These are phyloP conservation scores for Byssoonygena ceratinophila DNA, from an alignment of 2,329 filamentous ascomycete genomes.

Conservation along the genomic window DNA sequence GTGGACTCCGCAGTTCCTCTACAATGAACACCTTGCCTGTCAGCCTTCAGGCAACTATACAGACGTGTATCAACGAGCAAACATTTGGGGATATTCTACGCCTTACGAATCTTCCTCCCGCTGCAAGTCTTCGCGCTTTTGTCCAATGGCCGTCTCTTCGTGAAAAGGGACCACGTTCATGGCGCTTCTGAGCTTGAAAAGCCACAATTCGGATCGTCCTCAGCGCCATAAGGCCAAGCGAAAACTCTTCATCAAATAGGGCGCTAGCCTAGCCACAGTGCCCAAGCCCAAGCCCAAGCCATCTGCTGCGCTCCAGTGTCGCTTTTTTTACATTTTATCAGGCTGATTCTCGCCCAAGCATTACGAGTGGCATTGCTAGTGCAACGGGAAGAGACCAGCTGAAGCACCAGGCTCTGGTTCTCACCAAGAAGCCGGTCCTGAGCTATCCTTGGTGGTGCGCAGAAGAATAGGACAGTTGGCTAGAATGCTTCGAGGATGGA, in stretches of 20 bases:
- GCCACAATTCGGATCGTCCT: neutral
- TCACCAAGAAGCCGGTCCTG: neutral
- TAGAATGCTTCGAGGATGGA: neutral
- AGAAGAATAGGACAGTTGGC: neutral
- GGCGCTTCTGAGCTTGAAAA: slow-evolving; percentile 1
- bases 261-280: neutral
- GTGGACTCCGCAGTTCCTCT: no score
- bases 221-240: slow-evolving; percentile 1
- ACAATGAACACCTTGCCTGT: no score
- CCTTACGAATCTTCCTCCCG: neutral
- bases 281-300: neutral
- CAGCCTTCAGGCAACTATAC: no score
- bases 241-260: slow-evolving; percentile 4
- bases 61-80: no score
- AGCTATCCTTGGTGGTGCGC: neutral
- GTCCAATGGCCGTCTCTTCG: neutral
- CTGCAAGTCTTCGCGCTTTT: neutral
- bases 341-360: no score
- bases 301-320: no score
- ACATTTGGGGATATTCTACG: neutral
- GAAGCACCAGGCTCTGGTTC: no score
- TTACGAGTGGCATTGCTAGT: no score
- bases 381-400: no score
- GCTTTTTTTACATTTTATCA: no score
- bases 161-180: neutral